Evolutionary conservation across 441 rosid genomes (phyloP).

Genomic region (Adansonia grandidieri): DNA sequence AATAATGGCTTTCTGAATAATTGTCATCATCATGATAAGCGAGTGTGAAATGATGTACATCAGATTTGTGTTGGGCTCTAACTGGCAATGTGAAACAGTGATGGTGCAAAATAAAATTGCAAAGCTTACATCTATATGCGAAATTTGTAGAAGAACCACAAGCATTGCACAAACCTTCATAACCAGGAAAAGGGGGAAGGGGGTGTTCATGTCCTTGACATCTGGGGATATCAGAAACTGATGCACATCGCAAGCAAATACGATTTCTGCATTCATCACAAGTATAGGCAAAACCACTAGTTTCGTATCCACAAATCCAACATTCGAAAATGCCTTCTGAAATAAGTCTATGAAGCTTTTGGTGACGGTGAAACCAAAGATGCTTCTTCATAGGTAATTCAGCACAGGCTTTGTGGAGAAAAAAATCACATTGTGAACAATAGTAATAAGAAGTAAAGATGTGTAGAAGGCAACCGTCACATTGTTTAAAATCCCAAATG

Average conservation of each 20-base stretch:
- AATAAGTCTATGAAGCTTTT: neutral
- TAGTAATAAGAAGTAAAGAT: neutral
- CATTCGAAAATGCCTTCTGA: neutral
- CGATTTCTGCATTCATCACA: rapidly evolving
- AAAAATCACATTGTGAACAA: constrained; percentile 15
- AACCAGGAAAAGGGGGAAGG: rapidly evolving
- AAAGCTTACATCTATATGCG: neutral
- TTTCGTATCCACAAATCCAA: rapidly evolving
- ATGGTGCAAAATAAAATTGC: neutral
- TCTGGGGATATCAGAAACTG: neutral
- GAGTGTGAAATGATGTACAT: neutral
- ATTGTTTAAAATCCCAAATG: neutral
- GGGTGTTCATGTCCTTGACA: neutral
- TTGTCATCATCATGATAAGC: neutral
- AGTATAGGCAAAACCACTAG: neutral
- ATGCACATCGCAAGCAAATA: neutral
- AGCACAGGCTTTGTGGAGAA: constrained; percentile 14
- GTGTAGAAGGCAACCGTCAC: constrained; percentile 14
- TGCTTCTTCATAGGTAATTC: neutral
- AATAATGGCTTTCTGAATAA: neutral
- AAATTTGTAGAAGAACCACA: neutral
- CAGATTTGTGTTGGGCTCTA: neutral
- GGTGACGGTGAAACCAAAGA: neutral
- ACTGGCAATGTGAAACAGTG: neutral
- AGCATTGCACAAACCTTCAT: neutral